Evolutionary conservation across 192 early-diverging fungal species (phyloP).

Genomic region (Mortierella hygrophila): DNA sequence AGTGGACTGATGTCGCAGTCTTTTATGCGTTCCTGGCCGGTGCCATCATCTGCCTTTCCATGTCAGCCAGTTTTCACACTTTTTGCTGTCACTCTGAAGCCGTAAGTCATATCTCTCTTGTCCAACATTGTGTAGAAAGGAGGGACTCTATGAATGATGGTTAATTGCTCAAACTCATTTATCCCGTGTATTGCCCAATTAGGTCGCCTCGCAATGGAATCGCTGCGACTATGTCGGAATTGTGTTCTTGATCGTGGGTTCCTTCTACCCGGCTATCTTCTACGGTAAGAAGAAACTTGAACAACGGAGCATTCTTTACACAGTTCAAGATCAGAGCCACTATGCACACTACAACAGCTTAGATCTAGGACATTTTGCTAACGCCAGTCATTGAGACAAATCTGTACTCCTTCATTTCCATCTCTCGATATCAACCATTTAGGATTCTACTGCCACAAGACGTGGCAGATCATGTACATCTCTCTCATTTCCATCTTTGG

Average conservation of each 20-base stretch:
- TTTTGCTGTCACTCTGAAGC: slow-evolving; percentile 87
- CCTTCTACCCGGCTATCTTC: slow-evolving; percentile 65
- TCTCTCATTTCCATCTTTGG: slow-evolving; percentile 73
- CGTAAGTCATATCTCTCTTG: slow-evolving; percentile 41
- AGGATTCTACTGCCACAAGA: slow-evolving; percentile 63
- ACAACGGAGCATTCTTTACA: too few relatives aligned
- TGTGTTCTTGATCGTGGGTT: slow-evolving; percentile 82
- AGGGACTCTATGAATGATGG: too few relatives aligned
- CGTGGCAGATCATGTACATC: slow-evolving; percentile 67
- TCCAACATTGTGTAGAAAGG: neutral
- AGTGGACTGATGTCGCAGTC: slow-evolving; percentile 74
- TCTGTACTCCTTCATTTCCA: neutral
- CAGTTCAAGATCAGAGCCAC: neutral
- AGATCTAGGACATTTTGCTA: neutral
- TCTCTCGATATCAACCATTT: neutral
- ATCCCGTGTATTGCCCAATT: neutral
- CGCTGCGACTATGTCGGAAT: slow-evolving; percentile 97
- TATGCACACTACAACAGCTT: neutral
- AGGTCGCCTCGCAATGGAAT: slow-evolving; percentile 82
- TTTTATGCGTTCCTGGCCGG: slow-evolving; percentile 82
- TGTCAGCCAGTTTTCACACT: slow-evolving; percentile 88
- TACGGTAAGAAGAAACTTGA: slow-evolving; percentile 48
- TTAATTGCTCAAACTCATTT: neutral
- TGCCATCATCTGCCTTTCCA: slow-evolving; percentile 79
- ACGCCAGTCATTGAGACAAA: neutral